Percentiles rank a stretch among this genome's conserved stretches.
Conservation (phyloP, 768 basidiomycete species). For the Hysterangium stoloniferum region DNA sequence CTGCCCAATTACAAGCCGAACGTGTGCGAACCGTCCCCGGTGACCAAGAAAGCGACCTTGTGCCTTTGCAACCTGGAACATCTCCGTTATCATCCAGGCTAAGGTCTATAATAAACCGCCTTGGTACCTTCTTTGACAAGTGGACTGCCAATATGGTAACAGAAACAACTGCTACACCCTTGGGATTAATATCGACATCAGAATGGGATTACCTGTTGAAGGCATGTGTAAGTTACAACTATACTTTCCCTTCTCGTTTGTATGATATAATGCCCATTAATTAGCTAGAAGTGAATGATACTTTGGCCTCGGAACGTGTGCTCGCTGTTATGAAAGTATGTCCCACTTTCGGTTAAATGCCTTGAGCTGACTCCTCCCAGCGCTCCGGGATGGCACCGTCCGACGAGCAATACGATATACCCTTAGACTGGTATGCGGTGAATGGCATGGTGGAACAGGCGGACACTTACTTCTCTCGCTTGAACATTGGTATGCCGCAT, state of each 20-base stretch:
- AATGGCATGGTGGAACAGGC: constrained; percentile 37
- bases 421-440: constrained; percentile 44
- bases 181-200: neutral
- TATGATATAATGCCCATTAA: neutral
- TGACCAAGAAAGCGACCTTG: neutral
- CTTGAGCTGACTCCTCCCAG: constrained; percentile 20
- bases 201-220: constrained; percentile 3
- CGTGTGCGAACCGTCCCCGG: too few species aligned
- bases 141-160: neutral
- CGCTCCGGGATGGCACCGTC: constrained; percentile 35
- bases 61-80: neutral
- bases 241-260: too few species aligned
- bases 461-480: constrained; percentile 37
- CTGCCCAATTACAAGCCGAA: too few species aligned
- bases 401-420: constrained; percentile 35
- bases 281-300: constrained; percentile 44
- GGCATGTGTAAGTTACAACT: neutral
- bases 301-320: constrained; percentile 38
- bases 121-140: neutral
- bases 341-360: neutral
- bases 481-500: constrained; percentile 34
- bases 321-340: constrained; percentile 48
- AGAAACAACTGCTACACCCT: neutral
- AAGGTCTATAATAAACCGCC: neutral
- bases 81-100: neutral